phyloP scores from a whole-genome alignment of 2,329 filamentous ascomycete genomes.

The Exophiala phaeomuriformis region DNA sequence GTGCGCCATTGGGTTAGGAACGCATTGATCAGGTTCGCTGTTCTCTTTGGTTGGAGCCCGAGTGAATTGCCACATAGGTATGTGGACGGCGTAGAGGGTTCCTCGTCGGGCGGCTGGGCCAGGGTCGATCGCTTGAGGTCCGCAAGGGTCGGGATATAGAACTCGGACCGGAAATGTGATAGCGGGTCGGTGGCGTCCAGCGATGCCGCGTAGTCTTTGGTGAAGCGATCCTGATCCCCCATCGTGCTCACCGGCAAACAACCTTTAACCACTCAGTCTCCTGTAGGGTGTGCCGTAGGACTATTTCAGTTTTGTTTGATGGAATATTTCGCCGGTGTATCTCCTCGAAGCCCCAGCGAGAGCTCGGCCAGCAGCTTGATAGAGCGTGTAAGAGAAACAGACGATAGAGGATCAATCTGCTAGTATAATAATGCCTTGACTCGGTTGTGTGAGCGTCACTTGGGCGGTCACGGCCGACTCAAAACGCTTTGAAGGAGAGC shows the following conservation, averaged over 20 bases:
- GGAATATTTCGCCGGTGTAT: too few relatives aligned
- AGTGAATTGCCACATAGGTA: slow-evolving; percentile 91
- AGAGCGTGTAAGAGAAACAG: too few relatives aligned
- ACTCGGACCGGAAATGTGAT: slow-evolving; percentile 58
- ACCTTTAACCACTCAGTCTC: too few relatives aligned
- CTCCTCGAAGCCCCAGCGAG: too few relatives aligned
- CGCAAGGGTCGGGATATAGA: slow-evolving; percentile 66
- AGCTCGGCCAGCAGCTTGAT: too few relatives aligned
- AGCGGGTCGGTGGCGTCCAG: slow-evolving; percentile 59
- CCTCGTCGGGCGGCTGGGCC: slow-evolving; percentile 32
- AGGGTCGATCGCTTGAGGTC: slow-evolving; percentile 61
- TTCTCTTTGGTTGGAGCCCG: slow-evolving; percentile 69
- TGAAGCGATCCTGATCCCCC: slow-evolving; percentile 11
- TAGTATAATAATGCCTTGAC: too few relatives aligned
- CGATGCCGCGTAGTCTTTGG: slow-evolving; percentile 36
- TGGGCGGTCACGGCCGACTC: too few relatives aligned
- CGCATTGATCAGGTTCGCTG: slow-evolving; percentile 57
- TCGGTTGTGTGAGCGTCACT: too few relatives aligned
- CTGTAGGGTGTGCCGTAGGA: too few relatives aligned
- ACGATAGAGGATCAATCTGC: too few relatives aligned
- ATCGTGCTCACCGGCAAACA: not conserved
- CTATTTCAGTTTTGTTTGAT: too few relatives aligned
- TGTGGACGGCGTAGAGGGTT: slow-evolving; percentile 42
- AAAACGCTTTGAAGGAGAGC: too few relatives aligned
- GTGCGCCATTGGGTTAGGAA: slow-evolving; percentile 79